Conservation (phyloP, 108 stramenopile genomes). For the Skeletonema grethae region DNA sequence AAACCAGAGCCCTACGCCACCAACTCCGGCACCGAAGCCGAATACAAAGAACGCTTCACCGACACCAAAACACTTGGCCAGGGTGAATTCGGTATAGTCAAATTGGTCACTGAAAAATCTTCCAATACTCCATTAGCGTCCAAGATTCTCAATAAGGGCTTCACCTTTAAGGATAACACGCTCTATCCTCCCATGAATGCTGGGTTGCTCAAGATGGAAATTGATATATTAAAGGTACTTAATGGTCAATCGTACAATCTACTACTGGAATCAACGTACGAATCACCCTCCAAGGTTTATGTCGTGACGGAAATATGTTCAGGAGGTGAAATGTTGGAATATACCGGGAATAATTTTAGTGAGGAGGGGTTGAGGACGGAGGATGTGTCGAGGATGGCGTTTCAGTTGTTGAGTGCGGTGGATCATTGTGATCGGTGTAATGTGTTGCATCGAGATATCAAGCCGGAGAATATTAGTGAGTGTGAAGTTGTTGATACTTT, state of each 20-base stretch:
- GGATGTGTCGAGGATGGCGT: slow-evolving; percentile 71
- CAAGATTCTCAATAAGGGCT: slow-evolving; percentile 67
- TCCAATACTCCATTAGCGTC: slow-evolving; percentile 44
- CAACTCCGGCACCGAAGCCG: slow-evolving; percentile 4
- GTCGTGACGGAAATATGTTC: slow-evolving; percentile 69
- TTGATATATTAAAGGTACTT: slow-evolving; percentile 55
- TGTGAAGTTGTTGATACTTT: too few species aligned
- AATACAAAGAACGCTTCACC: slow-evolving; percentile 21
- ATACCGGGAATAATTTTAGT: slow-evolving; percentile 49
- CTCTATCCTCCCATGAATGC: slow-evolving; percentile 66
- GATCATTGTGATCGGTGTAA: slow-evolving; percentile 62
- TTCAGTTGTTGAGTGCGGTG: slow-evolving; percentile 62
- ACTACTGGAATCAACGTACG: slow-evolving; percentile 54
- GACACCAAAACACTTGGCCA: slow-evolving; percentile 62
- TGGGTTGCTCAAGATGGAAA: slow-evolving; percentile 49
- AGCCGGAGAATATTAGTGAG: slow-evolving; percentile 45
- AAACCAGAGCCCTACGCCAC: not conserved
- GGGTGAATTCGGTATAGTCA: slow-evolving; percentile 76
- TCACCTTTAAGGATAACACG: slow-evolving; percentile 70
- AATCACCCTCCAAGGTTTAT: slow-evolving; percentile 52
- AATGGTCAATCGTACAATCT: slow-evolving; percentile 55
- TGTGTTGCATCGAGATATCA: slow-evolving; percentile 56
- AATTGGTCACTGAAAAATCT: slow-evolving; percentile 33
- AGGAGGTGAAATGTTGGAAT: slow-evolving; percentile 75
- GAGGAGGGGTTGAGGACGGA: slow-evolving; percentile 62